Base-by-base conservation (phyloP, 129 eudicot species). In the Rutidosis leptorrhynchoides region DNA sequence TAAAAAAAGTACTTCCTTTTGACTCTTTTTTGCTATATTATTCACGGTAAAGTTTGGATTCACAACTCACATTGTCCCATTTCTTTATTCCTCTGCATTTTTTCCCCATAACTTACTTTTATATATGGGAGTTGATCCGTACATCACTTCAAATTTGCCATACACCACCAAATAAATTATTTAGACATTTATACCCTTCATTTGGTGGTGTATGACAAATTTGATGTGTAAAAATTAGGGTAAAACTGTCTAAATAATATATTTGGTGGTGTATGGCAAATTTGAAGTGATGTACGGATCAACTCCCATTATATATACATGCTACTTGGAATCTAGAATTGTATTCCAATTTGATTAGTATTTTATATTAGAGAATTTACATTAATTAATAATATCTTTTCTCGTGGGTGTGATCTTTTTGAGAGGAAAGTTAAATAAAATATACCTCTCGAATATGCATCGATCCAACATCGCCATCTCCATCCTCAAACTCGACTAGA, bases 381-480 rank as follows among this genome's bases (percentile, higher is more conserved):
- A 17, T 11, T 19, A 23, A 37, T 23, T 69, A 30, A 20, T 32
- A 1, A 26, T 54, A 35, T 68, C 6, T 68, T 30, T 24, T 24
- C 26, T 59, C 16, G 30, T 5, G 49, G 17, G 3, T 21, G 29
- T 7, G 6, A 32, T 52, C 17, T 0, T 70, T 32, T 52, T 55
- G 12, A 73, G 22, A 6, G 53, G 53, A 56, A 57, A 58, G 22
- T 7, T 22, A 9, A 7, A 58, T 11, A 46, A 25, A 59, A 23
- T 23, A 8, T 83, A 92, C 99, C 99, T 86, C 77, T 83, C 82
- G 81, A 17, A 94, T 84, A 40, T 94, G 95, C 99, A 94, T 94
- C 0, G 97, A 84, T 46, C 99, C 99, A n/a, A 94, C 72, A 64
- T 94, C 99, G 4, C 97, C 99, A 67, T 94, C 99, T 21, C 99